A percentile compares a stretch with the other conserved stretches of the same genome.
Conservation (phyloP, 805 yeast genomes). For the Saturnispora mendoncae region DNA sequence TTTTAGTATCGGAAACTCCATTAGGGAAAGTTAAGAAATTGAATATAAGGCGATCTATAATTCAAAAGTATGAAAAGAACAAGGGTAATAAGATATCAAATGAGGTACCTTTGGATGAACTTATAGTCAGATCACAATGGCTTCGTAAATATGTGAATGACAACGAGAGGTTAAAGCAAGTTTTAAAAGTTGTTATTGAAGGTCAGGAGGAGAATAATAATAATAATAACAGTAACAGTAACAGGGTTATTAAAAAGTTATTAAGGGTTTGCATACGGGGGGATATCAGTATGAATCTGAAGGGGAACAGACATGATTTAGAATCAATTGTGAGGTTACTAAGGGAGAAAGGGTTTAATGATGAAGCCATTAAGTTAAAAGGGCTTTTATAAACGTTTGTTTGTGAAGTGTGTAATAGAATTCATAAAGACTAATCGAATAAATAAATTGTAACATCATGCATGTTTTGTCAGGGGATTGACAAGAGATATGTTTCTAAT, state of each 20-base stretch:
- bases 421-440: constrained; percentile 13
- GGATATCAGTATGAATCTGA: background rate
- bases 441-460: constrained; percentile 9
- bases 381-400: too few species aligned
- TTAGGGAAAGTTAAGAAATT: background rate
- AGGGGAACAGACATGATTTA: background rate
- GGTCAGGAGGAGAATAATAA: too few species aligned
- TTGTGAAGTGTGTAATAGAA: too few species aligned
- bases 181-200: background rate
- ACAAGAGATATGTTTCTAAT: constrained; percentile 9
- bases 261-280: too few species aligned
- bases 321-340: background rate
- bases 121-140: constrained; percentile 9
- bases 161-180: constrained; percentile 7
- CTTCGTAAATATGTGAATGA: constrained; percentile 7
- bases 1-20: background rate
- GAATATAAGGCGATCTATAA: constrained; percentile 6
- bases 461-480: constrained; percentile 10
- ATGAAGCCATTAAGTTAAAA: too few species aligned
- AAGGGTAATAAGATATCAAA: background rate
- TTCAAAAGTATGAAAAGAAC: constrained; percentile 6
- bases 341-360: background rate
- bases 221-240: too few species aligned
- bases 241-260: too few species aligned
- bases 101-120: constrained; percentile 1